Conservation (phyloP, 768 basidiomycete species). For the Naematelia encephala region DNA sequence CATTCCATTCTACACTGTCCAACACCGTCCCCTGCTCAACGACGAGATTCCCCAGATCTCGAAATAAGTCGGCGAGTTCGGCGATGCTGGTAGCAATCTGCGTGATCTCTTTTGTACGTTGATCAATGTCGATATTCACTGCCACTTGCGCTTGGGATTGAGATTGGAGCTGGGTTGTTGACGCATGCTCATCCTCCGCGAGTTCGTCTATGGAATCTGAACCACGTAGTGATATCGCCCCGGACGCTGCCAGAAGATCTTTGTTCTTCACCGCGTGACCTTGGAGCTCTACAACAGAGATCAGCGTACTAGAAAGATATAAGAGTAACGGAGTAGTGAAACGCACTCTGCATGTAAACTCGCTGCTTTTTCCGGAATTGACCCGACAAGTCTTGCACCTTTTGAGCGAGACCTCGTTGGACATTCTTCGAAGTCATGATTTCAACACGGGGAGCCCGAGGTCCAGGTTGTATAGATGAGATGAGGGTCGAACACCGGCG, state of each 20-base stretch:
- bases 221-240: conserved; percentile 71
- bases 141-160: conserved; percentile 50
- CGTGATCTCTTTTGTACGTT: conserved; percentile 68
- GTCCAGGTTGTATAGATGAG: conserved; percentile 61
- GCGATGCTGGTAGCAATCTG: conserved; percentile 91
- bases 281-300: conserved; percentile 66
- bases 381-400: conserved; percentile 87
- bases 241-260: conserved; percentile 86
- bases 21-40: conserved; percentile 97
- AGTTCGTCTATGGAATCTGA: conserved; percentile 77
- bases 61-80: conserved; percentile 89
- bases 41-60: conserved; percentile 85
- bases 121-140: conserved; percentile 54
- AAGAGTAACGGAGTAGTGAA: not conserved
- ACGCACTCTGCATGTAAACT: conserved; percentile 96
- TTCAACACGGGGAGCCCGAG: conserved; percentile 49
- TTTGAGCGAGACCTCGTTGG: conserved; percentile 91
- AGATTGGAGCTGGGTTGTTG: conserved; percentile 48
- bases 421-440: conserved; percentile 81
- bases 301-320: not conserved
- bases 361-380: conserved; percentile 96
- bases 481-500: conserved; percentile 62
- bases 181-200: conserved; percentile 82
- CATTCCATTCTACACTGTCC: conserved; percentile 96
- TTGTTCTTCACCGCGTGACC: conserved; percentile 98